These are phyloP conservation scores for Calonectria hongkongensis DNA, from an alignment of 2,329 filamentous ascomycete species.

Conservation along the genomic window DNA sequence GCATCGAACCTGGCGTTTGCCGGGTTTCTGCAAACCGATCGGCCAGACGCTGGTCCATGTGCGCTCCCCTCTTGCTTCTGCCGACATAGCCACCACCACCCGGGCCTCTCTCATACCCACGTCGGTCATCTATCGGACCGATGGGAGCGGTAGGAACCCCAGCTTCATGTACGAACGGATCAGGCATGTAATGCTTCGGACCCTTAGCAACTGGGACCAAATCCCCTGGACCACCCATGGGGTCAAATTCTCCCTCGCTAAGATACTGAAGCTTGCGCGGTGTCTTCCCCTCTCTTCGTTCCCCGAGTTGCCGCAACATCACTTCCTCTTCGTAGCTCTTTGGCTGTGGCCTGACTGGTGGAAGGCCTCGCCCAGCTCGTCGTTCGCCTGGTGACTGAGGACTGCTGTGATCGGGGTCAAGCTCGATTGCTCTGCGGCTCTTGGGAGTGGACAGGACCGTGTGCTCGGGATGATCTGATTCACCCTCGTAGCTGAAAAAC, in stretches of 20 bases:
- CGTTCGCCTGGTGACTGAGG: constrained; percentile 57
- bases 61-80: constrained; percentile 64
- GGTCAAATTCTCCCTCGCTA: constrained; percentile 63
- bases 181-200: constrained; percentile 76
- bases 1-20: constrained; percentile 48
- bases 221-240: constrained; percentile 59
- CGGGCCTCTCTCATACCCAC: constrained; percentile 51
- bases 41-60: constrained; percentile 70
- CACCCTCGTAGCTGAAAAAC: constrained; percentile 82
- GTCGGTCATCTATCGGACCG: constrained; percentile 48
- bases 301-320: constrained; percentile 67
- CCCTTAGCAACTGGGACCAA: constrained; percentile 58
- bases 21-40: constrained; percentile 70
- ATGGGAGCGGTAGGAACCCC: constrained; percentile 52
- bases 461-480: constrained; percentile 73
- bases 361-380: constrained; percentile 49
- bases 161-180: constrained; percentile 69
- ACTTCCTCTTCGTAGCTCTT: constrained; percentile 68
- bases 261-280: constrained; percentile 54
- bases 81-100: constrained; percentile 66
- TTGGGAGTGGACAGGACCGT: constrained; percentile 68
- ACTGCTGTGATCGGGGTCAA: constrained; percentile 43
- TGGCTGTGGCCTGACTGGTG: constrained; percentile 51
- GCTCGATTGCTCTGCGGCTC: constrained; percentile 51
- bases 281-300: constrained; percentile 66